Base-by-base conservation (phyloP, 1,284 basidiomycete species). In the Cutaneotrichosporon mucoides region DNA sequence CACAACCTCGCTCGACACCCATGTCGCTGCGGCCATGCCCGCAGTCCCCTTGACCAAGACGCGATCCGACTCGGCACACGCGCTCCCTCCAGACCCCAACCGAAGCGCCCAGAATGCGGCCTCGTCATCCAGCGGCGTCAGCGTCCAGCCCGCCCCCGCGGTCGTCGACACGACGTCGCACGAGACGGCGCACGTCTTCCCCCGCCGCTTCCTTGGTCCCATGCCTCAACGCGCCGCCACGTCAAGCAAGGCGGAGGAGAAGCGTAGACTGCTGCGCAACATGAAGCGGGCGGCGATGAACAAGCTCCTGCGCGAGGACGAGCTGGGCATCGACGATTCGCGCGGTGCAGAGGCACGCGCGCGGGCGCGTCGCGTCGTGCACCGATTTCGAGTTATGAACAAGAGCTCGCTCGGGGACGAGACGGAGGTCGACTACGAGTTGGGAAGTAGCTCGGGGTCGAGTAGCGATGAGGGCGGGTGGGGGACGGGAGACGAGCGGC, bases 161-260 rank as follows among this genome's bases (percentile, higher is more conserved):
- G 62, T 75, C 5, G 43, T 69, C 8, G 55, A 68, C 6, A 50
- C 66, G 2, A 35, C 55, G 0, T 66, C 71, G 4, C 71, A 73
- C 56, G 48, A 34, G 6, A 47, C 53, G 0, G n/a, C 15, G 2
- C 73, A 75, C 63, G 61, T 68, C 51, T 61, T 72, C 6, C 64
- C 66, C 12, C 65, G 76, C 5, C 66, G 73, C 5, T 76, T 76
- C 59, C 62, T 76, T 2, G 75, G 75, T 1, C 70, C 68, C 5
- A 68, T 76, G 44, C 76, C 76, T 1, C 64, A 69, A 34, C 62
- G 59, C 35, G 61, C 68, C 2, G 56, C 62, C 12, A 68, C 70
- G 53, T 67, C 66, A 1, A 53, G 57, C 3, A 63, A 69, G 34
- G 63, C 59, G 0, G 42, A 62, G n/a, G 67, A 66, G 40, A 66